phyloP scores from a whole-genome alignment of 768 basidiomycete genomes.

The Kondoa subrosea region DNA sequence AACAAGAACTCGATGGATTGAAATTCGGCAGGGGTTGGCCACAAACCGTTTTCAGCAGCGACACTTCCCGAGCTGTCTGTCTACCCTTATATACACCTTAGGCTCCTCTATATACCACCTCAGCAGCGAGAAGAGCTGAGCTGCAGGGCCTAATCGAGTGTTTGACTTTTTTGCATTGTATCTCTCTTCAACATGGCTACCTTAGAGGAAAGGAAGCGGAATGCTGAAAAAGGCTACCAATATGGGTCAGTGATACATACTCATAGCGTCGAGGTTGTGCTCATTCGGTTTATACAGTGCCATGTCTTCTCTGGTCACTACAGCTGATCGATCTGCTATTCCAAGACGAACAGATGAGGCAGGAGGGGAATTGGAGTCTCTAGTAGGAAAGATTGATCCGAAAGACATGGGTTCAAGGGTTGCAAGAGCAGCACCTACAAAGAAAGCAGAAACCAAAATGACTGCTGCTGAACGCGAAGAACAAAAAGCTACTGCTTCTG shows the following conservation, averaged over 20 bases:
- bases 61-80: too few relatives aligned
- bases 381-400: conserved; percentile 74
- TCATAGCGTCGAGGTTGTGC: background rate
- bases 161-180: background rate
- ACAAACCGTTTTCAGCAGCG: too few relatives aligned
- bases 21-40: too few relatives aligned
- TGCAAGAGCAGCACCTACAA: conserved; percentile 66
- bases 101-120: too few relatives aligned
- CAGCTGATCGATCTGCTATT: conserved; percentile 40
- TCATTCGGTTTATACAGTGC: conserved; percentile 47
- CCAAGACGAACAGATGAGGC: conserved; percentile 54
- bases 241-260: background rate
- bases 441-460: conserved; percentile 41
- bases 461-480: conserved; percentile 11
- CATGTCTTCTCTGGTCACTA: conserved; percentile 83
- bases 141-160: too few relatives aligned
- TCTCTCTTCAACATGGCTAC: background rate
- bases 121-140: too few relatives aligned
- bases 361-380: conserved; percentile 83
- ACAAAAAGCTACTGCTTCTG: conserved; percentile 1
- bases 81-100: too few relatives aligned
- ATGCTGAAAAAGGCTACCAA: background rate
- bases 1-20: too few relatives aligned
- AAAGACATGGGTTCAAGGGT: conserved; percentile 88
- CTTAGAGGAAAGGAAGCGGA: conserved; percentile 5